Conservation (phyloP, 495 filamentous ascomycete genomes). For the Bacidia rubella region DNA sequence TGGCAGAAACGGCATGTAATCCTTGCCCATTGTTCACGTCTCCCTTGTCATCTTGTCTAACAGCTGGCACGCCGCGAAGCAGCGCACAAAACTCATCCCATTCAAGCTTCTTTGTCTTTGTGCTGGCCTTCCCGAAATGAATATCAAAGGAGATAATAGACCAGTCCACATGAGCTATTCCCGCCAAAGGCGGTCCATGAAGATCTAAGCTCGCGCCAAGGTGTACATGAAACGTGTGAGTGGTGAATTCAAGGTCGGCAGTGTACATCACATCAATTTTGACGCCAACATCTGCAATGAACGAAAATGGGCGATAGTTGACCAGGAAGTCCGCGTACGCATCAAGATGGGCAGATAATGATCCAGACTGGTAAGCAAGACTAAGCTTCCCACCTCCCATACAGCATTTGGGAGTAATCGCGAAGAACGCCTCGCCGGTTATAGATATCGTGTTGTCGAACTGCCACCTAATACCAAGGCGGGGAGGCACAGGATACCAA, state of each 20-base stretch:
- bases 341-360: slow-evolving; percentile 30
- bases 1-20: neutral
- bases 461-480: slow-evolving; percentile 31
- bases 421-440: slow-evolving; percentile 34
- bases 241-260: slow-evolving; percentile 26
- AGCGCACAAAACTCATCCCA: neutral
- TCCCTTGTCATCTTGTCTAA: neutral
- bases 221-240: slow-evolving; percentile 23
- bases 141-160: slow-evolving; percentile 32
- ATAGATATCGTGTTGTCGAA: slow-evolving; percentile 24
- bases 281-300: slow-evolving; percentile 26
- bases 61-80: neutral
- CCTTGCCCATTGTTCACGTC: neutral
- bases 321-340: slow-evolving; percentile 35
- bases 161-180: slow-evolving; percentile 27
- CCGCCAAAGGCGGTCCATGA: slow-evolving; percentile 27
- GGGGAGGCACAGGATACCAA: slow-evolving; percentile 24
- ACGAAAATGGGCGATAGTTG: slow-evolving; percentile 37
- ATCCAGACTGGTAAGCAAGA: slow-evolving; percentile 19
- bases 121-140: slow-evolving; percentile 25
- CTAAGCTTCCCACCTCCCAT: slow-evolving; percentile 34
- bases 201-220: slow-evolving; percentile 27
- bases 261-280: slow-evolving; percentile 27
- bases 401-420: slow-evolving; percentile 36
- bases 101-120: neutral